Conservation (phyloP, 441 rosid species). For the Bruguiera hainesii region DNA sequence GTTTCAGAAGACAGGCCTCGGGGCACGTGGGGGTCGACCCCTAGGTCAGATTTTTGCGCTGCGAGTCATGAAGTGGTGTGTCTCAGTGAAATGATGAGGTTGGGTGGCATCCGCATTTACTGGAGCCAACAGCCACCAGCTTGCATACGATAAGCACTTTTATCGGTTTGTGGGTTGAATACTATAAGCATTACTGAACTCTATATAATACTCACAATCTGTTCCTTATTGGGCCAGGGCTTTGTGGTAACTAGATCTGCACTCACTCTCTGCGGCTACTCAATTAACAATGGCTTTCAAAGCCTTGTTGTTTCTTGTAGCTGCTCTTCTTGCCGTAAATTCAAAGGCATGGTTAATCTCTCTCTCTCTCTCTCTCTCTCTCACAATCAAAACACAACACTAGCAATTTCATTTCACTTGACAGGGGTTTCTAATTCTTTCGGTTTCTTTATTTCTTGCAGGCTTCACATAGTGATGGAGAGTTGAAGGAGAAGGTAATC, state of each 20-base stretch:
- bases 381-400: not conserved
- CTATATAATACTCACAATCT: slow-evolving; percentile 15
- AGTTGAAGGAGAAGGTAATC: slow-evolving; percentile 27
- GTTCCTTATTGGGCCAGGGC: not conserved
- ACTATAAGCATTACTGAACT: not conserved
- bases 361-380: not conserved
- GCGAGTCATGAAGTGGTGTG: slow-evolving; percentile 2
- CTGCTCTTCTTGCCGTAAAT: slow-evolving; percentile 23
- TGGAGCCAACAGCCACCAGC: not conserved
- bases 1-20: slow-evolving; percentile 9
- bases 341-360: slow-evolving; percentile 16
- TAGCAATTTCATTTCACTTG: not conserved
- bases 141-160: not conserved
- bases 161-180: not conserved
- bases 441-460: slow-evolving; percentile 12
- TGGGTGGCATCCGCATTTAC: slow-evolving; percentile 29
- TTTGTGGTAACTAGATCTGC: not conserved
- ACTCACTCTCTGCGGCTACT: not conserved
- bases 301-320: slow-evolving; percentile 19
- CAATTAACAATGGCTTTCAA: slow-evolving; percentile 32
- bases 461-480: slow-evolving; percentile 34
- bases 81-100: slow-evolving; percentile 17
- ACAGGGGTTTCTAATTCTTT: not conserved
- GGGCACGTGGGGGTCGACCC: slow-evolving; percentile 5
- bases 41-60: not conserved